Base-by-base conservation (phyloP, 345 rosid species). In the Heritiera littoralis region DNA sequence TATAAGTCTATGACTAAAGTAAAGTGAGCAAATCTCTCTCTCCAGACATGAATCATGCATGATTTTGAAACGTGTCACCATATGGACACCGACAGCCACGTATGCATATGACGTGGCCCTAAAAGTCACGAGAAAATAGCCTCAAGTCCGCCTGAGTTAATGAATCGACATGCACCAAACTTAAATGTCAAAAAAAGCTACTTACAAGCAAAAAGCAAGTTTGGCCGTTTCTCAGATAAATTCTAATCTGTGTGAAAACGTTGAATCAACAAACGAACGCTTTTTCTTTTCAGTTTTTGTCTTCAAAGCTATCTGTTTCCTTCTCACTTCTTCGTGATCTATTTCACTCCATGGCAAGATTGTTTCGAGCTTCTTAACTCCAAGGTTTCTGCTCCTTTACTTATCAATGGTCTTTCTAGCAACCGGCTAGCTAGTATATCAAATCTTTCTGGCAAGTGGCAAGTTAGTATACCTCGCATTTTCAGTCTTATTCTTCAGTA, bases 111-210 rank as follows among this genome's bases (percentile, higher is more conserved):
- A 55, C 51, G 38, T 56, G 65, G 58, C 77, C 35, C 7, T 40
- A 49, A 3, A 41, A 38, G 55, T 73, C 77, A 38, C 32, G 65
- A 56, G 77, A 11, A 38, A 55, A 10, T 2, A 38, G 48, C 35
- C 48, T 40, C 20, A 18, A 10, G 32, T 55, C 65, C 51, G n/a
- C n/a, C 58, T 54, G 58, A 54, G n/a, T 14, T 18, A 15, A 54
- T 1, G 58, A 54, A 7, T 5, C 15, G n/a, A 54, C 65, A 40
- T 73, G 65, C 77, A 18, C 15, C 77, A 55, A 38, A n/a, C 63
- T 54, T 72, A 72, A 73, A 55, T 73, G 77, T 73, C 77, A 55
- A 55, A 38, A 7, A 73, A 73, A 73, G 23, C 51, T 15, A 41
- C 43, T 41, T 4, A 14, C 58, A 54, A 7, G 14, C 18, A 14